Evolutionary conservation across 2,329 filamentous ascomycete genomes (phyloP), one percentile per base, ranked within the genome.

Genomic region (Conoideocrella luteorostrata): DNA sequence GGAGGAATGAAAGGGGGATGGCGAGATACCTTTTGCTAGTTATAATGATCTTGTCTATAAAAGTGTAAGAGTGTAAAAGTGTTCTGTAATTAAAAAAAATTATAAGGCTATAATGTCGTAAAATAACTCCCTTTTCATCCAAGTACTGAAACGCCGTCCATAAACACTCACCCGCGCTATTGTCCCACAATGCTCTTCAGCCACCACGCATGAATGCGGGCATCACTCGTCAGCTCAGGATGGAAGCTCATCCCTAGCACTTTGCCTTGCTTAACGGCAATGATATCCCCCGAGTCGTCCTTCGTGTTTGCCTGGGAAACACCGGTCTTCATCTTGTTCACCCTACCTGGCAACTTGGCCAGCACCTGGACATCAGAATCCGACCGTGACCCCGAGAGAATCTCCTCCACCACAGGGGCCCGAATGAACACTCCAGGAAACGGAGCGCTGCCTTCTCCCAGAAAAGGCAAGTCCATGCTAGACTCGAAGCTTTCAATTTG

Each of bases 191-290:
- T 44, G 10, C 20, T 44, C 37, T 30, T 44, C 59, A 98, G 59
- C 93, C 93, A 98, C 93, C 93, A 97, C 4, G 79, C 74, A 64
- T 98, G 93, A 57, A 97, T 94, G 44, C 93, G 77, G 45, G 82
- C 71, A 67, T 98, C 93, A 7, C 81, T 78, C 0, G 91, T 97
- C 62, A 98, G 64, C 64, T 98, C 93, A 0, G 93, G 93, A 56
- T 97, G 93, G 60, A 97, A 98, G 57, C 90, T 96, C 3, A 86
- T 96, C 4, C 89, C 93, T 55, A 97, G 85, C 0, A 95, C 84
- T 63, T 96, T 96, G 1, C 85, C 88, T 66, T 97, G 90, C 51
- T 78, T 76, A 26, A 97, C 88, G 0, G 91, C 91, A 40, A 97
- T 82, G 41, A 97, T 91, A 52, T 95, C 86, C 2, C 84, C 78